A percentile compares a stretch with the other conserved stretches of the same genome.
phyloP scores from a whole-genome alignment of 306 rosid genomes.

The Castanea crenata region DNA sequence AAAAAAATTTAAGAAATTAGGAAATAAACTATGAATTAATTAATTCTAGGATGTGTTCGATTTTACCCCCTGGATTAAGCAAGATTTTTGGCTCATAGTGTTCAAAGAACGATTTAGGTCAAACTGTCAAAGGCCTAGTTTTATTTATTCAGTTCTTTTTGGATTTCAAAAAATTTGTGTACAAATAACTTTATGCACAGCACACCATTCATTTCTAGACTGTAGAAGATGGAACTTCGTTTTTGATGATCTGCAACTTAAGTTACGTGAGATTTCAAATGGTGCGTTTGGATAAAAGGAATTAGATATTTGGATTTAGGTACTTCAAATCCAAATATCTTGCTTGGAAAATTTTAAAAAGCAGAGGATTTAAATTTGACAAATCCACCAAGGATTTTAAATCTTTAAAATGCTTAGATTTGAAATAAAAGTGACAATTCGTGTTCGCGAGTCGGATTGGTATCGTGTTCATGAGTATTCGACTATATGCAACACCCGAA shows the following conservation, averaged over 20 bases:
- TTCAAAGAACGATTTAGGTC: neutral
- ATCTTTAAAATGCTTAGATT: no score
- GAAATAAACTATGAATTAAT: neutral
- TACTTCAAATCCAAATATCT: no score
- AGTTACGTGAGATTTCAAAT: neutral
- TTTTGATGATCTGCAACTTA: neutral
- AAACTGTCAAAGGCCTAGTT: slow-evolving; percentile 1
- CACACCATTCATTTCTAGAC: neutral
- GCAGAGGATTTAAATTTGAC: no score
- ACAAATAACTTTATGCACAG: neutral
- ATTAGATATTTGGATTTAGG: no score
- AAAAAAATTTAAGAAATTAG: neutral
- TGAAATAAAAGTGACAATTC: no score
- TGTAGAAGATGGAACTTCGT: neutral
- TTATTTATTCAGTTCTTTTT: slow-evolving; percentile 10
- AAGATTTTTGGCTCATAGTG: neutral
- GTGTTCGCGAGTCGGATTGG: no score
- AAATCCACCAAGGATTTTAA: no score
- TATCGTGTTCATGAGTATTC: no score
- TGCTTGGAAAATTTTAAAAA: no score
- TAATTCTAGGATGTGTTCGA: neutral
- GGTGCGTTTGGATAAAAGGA: no score
- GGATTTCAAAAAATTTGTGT: neutral
- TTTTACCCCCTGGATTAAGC: neutral
- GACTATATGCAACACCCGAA: no score